Evolutionary conservation across 306 rosid genomes (phyloP).

Genomic region (Corylus avellana): DNA sequence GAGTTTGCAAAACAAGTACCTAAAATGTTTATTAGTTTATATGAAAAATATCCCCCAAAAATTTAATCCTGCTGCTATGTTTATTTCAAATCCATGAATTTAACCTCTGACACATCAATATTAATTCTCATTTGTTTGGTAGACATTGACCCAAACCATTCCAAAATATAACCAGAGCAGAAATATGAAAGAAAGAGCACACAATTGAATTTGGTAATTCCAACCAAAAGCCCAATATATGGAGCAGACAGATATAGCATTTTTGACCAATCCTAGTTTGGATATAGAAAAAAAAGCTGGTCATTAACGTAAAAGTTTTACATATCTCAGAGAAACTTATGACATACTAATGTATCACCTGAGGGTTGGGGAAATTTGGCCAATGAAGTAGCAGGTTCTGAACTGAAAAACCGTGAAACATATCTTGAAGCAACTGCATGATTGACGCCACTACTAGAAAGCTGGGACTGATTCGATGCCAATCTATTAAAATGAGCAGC

Average conservation of each 20-base stretch:
- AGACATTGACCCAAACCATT: background rate
- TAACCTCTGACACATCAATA: background rate
- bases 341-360: slow-evolving; percentile 47
- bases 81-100: background rate
- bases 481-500: slow-evolving; percentile 65
- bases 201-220: background rate
- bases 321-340: slow-evolving; percentile 12
- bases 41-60: background rate
- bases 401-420: slow-evolving; percentile 74
- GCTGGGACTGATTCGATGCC: slow-evolving; percentile 60
- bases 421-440: slow-evolving; percentile 73
- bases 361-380: slow-evolving; percentile 52
- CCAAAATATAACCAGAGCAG: background rate
- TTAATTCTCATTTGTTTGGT: background rate
- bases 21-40: background rate
- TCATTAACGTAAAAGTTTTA: background rate
- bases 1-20: slow-evolving; percentile 5
- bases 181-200: background rate
- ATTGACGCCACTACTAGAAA: slow-evolving; percentile 59
- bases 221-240: background rate
- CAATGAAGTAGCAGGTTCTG: slow-evolving; percentile 59
- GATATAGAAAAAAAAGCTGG: background rate
- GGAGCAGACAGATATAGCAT: background rate
- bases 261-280: background rate
- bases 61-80: background rate